Evolutionary conservation across 192 early-diverging fungal genomes (phyloP).

Genomic region (Podochytrium sp.): DNA sequence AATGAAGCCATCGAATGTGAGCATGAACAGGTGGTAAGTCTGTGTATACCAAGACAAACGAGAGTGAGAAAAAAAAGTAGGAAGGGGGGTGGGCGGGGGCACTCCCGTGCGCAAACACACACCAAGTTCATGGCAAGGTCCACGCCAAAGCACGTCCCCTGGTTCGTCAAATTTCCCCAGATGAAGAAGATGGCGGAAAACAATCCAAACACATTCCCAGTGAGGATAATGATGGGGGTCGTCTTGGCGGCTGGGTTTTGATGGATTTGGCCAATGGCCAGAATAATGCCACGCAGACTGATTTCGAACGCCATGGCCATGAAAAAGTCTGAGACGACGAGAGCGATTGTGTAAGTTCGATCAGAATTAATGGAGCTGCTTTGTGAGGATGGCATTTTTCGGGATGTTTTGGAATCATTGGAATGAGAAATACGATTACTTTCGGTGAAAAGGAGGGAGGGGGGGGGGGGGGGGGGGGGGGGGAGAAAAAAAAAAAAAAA

Average conservation of each 20-base stretch:
- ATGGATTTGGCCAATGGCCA: background rate
- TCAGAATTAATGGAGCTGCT: too few species aligned
- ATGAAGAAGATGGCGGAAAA: background rate
- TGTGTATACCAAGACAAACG: too few species aligned
- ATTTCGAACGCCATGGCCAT: background rate
- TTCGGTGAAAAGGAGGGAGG: too few species aligned
- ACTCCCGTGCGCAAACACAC: too few species aligned
- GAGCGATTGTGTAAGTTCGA: too few species aligned
- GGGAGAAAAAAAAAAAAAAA: too few species aligned
- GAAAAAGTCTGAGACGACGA: background rate
- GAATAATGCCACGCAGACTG: background rate
- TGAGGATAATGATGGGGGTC: background rate
- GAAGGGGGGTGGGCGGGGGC: too few species aligned
- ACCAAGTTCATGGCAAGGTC: background rate
- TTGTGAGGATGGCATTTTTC: too few species aligned
- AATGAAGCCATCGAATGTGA: background rate
- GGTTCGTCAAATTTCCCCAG: background rate
- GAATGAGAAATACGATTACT: too few species aligned
- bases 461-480: too few species aligned
- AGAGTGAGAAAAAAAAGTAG: too few species aligned
- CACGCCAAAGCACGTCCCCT: background rate
- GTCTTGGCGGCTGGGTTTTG: background rate
- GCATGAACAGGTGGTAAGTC: background rate
- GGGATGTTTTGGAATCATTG: too few species aligned
- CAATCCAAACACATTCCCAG: background rate